These are phyloP conservation scores for Xylaria flabelliformis DNA, from an alignment of 495 filamentous ascomycete species.

Conservation along the genomic window DNA sequence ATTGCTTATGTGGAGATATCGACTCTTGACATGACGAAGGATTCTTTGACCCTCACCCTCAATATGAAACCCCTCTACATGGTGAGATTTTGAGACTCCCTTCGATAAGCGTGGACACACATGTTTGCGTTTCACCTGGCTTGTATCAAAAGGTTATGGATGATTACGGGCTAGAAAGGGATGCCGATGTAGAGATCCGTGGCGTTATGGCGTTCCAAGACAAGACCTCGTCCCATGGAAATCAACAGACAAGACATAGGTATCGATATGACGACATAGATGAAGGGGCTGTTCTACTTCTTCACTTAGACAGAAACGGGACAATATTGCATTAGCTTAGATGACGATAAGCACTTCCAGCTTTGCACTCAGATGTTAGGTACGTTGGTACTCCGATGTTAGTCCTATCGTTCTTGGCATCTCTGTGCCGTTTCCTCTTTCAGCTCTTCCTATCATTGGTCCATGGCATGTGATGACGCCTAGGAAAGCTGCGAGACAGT, in stretches of 20 bases:
- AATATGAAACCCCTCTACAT: slow-evolving; percentile 11
- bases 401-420: neutral
- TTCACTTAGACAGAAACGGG: neutral
- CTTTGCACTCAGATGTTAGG: neutral
- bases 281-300: neutral
- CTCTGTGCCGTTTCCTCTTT: neutral
- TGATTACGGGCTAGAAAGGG: neutral
- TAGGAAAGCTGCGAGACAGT: neutral
- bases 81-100: slow-evolving; percentile 4
- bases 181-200: neutral
- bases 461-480: neutral
- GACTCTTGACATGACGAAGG: neutral
- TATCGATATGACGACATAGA: slow-evolving; percentile 13
- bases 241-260: neutral
- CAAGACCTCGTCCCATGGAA: neutral
- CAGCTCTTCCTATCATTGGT: neutral
- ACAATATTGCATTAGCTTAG: neutral
- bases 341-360: neutral
- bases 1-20: slow-evolving; percentile 15
- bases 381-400: neutral
- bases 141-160: neutral
- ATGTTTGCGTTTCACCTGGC: slow-evolving; percentile 3
- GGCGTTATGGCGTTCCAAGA: neutral
- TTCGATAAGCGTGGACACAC: neutral
- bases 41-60: neutral